Base-by-base conservation (phyloP, 2,329 filamentous ascomycete species). In the Scytalidium lignicola region DNA sequence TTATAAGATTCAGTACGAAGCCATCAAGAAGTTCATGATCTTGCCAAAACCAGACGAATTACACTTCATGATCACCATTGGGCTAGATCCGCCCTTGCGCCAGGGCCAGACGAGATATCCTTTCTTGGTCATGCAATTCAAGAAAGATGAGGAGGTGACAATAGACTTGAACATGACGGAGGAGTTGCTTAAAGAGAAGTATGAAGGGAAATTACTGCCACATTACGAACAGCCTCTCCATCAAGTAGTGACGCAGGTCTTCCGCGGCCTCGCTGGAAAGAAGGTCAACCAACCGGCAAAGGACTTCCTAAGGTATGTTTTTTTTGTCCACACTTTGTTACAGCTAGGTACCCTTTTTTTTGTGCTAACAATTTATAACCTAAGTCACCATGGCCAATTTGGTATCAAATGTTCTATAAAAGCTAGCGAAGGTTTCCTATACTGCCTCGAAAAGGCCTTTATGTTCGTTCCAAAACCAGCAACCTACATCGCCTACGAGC, bases 341-440 rank as follows among this genome's bases (percentile, higher is more conserved):
- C 20, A 19, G n/a, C 28, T 48, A 9, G n/a, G n/a, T n/a, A n/a
- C 8, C 32, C 42, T 45, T 39, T 52, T 45, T 29, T 17, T 32
- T 49, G 18, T 40, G 44, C 66, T 71, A 54, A 70, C 56, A 17
- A 18, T 37, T 20, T 6, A 15, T n/a, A 7, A 7, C 32, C 4
- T 13, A 46, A 82, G 88, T 58, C 93, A 97, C 71, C 90, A 96
- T 66, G 83, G 87, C 62, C 91, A 96, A 68, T 89, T 85, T 58
- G 93, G 93, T 51, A 95, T 99, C 70, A 99, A 99, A 73, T 99
- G 93, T 70, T 95, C 91, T n/a, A 96, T 99, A 81, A 99, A 99
- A 73, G 95, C 95, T 47, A 96, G 95, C 68, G 93, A 99, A 72
- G 93, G 95, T 52, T 91, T 96, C 65, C 75, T 99, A 45, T 99